Percentiles rank a stretch among this genome's conserved stretches.
These are phyloP conservation scores for Psilocybe azurescens DNA, from an alignment of 768 basidiomycete genomes.

Conservation along the genomic window DNA sequence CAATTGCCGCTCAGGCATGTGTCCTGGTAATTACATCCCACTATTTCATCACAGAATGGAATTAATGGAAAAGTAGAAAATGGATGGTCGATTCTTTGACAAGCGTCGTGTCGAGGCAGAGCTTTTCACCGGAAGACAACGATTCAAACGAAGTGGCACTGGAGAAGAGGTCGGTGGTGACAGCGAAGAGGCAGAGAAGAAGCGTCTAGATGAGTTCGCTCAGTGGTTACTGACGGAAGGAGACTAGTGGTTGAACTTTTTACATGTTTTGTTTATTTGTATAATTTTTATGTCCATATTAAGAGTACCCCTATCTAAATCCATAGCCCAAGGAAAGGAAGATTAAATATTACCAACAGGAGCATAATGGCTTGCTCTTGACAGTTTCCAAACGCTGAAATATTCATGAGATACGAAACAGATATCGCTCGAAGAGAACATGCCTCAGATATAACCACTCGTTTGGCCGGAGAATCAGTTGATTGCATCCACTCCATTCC, in stretches of 20 bases:
- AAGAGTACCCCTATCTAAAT: constrained; percentile 22
- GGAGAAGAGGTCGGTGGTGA: constrained; percentile 68
- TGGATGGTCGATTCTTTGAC: constrained; percentile 92
- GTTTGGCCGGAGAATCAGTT: constrained; percentile 48
- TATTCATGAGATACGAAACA: neutral
- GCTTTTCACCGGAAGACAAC: constrained; percentile 81
- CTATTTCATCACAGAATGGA: neutral
- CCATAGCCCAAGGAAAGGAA: constrained; percentile 12
- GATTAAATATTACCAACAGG: constrained; percentile 61
- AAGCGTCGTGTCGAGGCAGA: constrained; percentile 84
- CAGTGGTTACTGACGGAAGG: constrained; percentile 86
- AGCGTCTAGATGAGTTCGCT: constrained; percentile 87
- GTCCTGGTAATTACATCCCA: constrained; percentile 56
- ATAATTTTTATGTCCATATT: constrained; percentile 16
- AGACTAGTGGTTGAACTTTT: constrained; percentile 46
- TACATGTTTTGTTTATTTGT: constrained; percentile 2
- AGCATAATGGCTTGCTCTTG: constrained; percentile 69
- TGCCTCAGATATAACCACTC: constrained; percentile 77
- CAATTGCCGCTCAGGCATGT: constrained; percentile 92
- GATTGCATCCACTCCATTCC: constrained; percentile 54
- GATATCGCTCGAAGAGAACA: constrained; percentile 22
- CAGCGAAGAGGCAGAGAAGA: constrained; percentile 78
- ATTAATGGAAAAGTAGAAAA: constrained; percentile 65
- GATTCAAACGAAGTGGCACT: constrained; percentile 77
- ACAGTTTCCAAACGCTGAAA: constrained; percentile 76